Base-by-base conservation (phyloP, 2,329 filamentous ascomycete species). In the Botryosphaeria dothidea region DNA sequence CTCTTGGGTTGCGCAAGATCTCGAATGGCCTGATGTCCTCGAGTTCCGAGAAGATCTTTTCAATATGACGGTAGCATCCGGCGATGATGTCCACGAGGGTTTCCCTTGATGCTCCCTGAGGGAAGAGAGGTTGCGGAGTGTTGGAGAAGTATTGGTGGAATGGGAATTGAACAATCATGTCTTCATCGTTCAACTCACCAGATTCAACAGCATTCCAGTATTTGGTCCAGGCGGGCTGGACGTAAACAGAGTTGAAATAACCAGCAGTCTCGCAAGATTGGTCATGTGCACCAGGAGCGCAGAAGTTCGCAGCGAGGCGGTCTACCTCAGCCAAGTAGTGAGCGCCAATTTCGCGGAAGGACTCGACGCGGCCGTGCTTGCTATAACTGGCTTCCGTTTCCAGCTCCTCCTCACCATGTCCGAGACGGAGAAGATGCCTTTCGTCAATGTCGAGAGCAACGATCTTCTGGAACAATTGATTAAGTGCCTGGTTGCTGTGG, bases 391-490 rank as follows among this genome's bases (percentile, higher is more conserved):
- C 87, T 71, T 95, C 90, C 0, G 92, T 93, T 66, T 92, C 90
- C 5, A 98, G 84, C 65, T 98, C 95, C 74, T 97, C 95, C 76
- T 99, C 96, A 45, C 95, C 95, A 75, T 97, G 95, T 38, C 95
- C 95, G 38, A 99, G 84, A 66, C 95, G 90, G 61, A 99, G 84
- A 66, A 99, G 84, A 81, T 99, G 95, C 43, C 95, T 89, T 78
- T 96, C 91, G 73, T 99, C 96, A 70, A 99, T 98, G 72, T 98
- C 93, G 29, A 99, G 83, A 4, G 91, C 91, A n/a, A 94, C 90
- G 67, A 99, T 99, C 81, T 99, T 99, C 71, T 96, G 92, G 80
- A 99, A 99, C 1, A 99, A 84, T 75, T 99, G 95, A 73, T 99
- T 99, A 9, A 99, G 83, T 2, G 95, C 96, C 77, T 99, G 96